Conservation (phyloP, 2,329 filamentous ascomycete genomes). For the Didymella lethalis region DNA sequence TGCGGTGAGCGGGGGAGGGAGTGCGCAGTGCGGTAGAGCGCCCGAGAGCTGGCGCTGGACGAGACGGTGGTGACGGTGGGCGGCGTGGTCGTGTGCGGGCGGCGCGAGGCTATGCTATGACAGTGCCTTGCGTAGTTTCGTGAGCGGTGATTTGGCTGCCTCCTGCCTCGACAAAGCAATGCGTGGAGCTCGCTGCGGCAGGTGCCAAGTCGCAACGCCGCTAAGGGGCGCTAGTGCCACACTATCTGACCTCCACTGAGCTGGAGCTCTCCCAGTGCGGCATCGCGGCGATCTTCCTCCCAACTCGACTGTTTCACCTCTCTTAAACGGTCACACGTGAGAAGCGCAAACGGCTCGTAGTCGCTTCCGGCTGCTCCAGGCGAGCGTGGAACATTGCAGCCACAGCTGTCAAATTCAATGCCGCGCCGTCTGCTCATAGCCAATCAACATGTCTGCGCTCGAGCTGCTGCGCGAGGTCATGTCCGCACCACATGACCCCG, state of each 20-base stretch:
- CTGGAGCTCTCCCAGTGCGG: slow-evolving; percentile 15
- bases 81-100: slow-evolving; percentile 1
- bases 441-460: slow-evolving; percentile 24
- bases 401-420: not conserved
- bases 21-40: slow-evolving; percentile 22
- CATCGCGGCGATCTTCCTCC: slow-evolving; percentile 15
- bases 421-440: slow-evolving; percentile 2
- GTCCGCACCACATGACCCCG: slow-evolving; percentile 17
- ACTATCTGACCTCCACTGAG: slow-evolving; percentile 10
- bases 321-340: slow-evolving; percentile 1
- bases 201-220: slow-evolving; percentile 15
- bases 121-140: slow-evolving; percentile 13
- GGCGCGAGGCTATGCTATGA: slow-evolving; percentile 6
- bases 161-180: slow-evolving; percentile 37
- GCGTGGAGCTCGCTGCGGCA: slow-evolving; percentile 22
- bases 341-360: slow-evolving; percentile 9
- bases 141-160: slow-evolving; percentile 33
- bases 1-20: slow-evolving; percentile 41
- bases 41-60: slow-evolving; percentile 16
- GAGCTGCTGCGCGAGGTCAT: slow-evolving; percentile 6
- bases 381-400: not conserved
- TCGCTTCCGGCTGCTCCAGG: slow-evolving; percentile 8
- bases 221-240: slow-evolving; percentile 9
- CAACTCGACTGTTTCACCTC: slow-evolving; percentile 17
- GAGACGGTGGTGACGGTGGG: slow-evolving; percentile 1